These are phyloP conservation scores for Escallonia herrerae DNA, from an alignment of 129 eudicot species.

Conservation along the genomic window DNA sequence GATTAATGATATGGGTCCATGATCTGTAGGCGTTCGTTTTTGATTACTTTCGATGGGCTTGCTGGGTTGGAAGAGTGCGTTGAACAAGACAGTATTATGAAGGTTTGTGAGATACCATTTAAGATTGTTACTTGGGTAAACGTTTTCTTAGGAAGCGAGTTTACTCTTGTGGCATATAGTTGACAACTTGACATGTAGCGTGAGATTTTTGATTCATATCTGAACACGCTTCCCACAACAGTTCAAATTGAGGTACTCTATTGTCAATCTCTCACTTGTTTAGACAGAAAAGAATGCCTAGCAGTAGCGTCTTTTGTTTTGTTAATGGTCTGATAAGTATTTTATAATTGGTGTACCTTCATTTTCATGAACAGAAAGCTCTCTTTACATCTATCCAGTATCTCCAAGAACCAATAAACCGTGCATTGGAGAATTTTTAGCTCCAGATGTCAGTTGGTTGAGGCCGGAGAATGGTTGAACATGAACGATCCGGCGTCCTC, in stretches of 20 bases:
- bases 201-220: slow-evolving; percentile 58
- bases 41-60: slow-evolving; percentile 94
- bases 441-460: not conserved
- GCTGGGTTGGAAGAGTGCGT: slow-evolving; percentile 96
- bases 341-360: not conserved
- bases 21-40: slow-evolving; percentile 64
- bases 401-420: slow-evolving; percentile 86
- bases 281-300: too few relatives aligned
- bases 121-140: too few relatives aligned
- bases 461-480: not conserved
- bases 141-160: too few relatives aligned
- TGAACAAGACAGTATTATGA: slow-evolving; percentile 66
- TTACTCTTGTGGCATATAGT: too few relatives aligned
- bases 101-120: slow-evolving; percentile 30
- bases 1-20: slow-evolving; percentile 1
- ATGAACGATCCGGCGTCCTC: too few relatives aligned
- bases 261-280: too few relatives aligned
- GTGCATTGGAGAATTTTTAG: slow-evolving; percentile 26
- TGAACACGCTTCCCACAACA: slow-evolving; percentile 87
- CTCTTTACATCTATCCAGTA: slow-evolving; percentile 81
- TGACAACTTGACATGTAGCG: too few relatives aligned
- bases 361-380: slow-evolving; percentile 66
- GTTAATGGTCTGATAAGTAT: not conserved
- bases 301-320: too few relatives aligned
- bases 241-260: slow-evolving; percentile 79